Evolutionary conservation across 192 early-diverging fungal species (phyloP), one percentile per base, ranked within the genome.

Genomic region (Backusella luteola): DNA sequence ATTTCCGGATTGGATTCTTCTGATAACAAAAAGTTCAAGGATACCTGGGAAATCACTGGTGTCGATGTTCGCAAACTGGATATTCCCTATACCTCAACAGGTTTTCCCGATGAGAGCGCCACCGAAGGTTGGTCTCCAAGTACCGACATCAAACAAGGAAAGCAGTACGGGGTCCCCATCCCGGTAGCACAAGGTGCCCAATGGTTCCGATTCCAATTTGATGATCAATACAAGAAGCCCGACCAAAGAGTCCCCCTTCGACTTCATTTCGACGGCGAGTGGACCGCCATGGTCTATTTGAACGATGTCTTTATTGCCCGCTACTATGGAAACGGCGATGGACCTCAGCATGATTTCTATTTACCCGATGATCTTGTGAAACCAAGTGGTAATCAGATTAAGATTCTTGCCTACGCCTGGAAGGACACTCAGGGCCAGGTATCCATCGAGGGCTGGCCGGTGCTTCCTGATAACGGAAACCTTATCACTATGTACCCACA

Each of bases 91-190:
- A 87, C 80, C n/a, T 84, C 88, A 0, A 89, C 89, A 12, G 95
- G 95, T 0, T 87, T 95, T 75, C 94, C 94, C 0, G 92, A 93
- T 77, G 92, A 94, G 70, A 38, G 75, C n/a, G 56, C 59, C 8
- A 59, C 79, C 21, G 70, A 69, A 0, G 86, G 83, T 3, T 92
- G 89, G 90, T 38, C 67, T 59, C 42, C 35, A 23, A 53, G 26
- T n/a, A 56, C 68, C 17, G 26, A 32, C 1, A 26, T 66, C 1
- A 7, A 32, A 26, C 7, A 23, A 44, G 38, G 41, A 34, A 15
- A 26, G 0, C 19, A 19, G 1, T 74, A 44, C 17, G 19, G 29
- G 15, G 9, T 77, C 7, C 76, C 76, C 14, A 38, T 80, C 42
- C 74, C 79, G 63, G 78, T 81, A 46, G 5, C 75, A 59, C 78